Evolutionary conservation across 2,329 filamentous ascomycete species (phyloP), one percentile per base, ranked within the genome.

Genomic region (Fusarium odoratissimum): DNA sequence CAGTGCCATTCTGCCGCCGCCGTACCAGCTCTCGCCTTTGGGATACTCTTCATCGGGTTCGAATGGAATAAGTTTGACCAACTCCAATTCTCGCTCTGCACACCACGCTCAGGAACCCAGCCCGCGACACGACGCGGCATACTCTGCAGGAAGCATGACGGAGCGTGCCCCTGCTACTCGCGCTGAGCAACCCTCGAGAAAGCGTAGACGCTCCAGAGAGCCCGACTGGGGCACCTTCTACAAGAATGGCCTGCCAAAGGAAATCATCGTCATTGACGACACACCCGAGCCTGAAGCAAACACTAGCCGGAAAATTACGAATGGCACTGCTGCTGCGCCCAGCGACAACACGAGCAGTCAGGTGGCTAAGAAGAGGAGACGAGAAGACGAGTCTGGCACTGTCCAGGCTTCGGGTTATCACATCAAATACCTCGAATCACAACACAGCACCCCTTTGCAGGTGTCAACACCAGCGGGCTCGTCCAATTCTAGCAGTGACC

Each of bases 261-360:
- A 96, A 84, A 91, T 96, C 79, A 95, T 96, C 78, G 91, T 95
- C 77, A 96, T 96, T 77, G 90, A 92, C 81, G 92, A 95, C 80
- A 91, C 90, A 8, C 92, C 92, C 57, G 87, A 88, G 64, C 86
- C 87, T 62, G 86, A 88, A 65, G 76, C 81, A 52, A 81, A 82
- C 60, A 82, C 83, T n/a, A 74, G 80, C 56, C 81, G 81, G 42
- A 86, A 83, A 78, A 79, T 84, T 33, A 77, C 77, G 59, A 78
- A 82, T 63, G 79, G 77, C 66, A 67, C 79, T 64, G 63, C 77
- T 68, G 79, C 80, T 71, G 78, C 77, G 56, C 72, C 79, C 49
- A 75, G 73, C 63, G 74, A 77, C 56, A 75, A 77, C 58, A 72
- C 75, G 60, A 66, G 74, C 40, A 78, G 76, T 68, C 91, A 91